Conservation (phyloP, 805 yeast species). For the Candida nemodendra region DNA sequence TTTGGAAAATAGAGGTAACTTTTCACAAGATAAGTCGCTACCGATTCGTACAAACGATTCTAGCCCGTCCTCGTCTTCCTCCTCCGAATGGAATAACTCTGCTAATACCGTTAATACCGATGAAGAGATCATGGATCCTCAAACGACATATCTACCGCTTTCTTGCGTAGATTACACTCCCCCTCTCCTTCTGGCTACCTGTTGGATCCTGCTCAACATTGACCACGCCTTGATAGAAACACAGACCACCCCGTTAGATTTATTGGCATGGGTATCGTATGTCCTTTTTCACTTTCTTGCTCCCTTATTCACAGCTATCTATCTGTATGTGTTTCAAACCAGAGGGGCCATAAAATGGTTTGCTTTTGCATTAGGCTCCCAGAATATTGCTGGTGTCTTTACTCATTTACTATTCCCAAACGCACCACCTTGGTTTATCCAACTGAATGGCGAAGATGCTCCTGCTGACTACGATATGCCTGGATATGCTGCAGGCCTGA, state of each 20-base stretch:
- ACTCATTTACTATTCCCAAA: constrained; percentile 66
- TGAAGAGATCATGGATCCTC: constrained; percentile 1
- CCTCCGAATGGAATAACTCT: constrained; percentile 1
- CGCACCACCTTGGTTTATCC: constrained; percentile 76
- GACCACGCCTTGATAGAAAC: constrained; percentile 39
- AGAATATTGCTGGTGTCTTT: constrained; percentile 56
- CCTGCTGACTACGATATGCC: constrained; percentile 58
- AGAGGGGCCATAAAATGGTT: constrained; percentile 61
- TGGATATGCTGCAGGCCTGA: constrained; percentile 71
- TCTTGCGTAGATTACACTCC: constrained; percentile 33
- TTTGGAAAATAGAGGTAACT: constrained; percentile 1
- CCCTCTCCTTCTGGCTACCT: constrained; percentile 39
- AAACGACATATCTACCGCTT: constrained; percentile 18
- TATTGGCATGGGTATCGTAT: constrained; percentile 60
- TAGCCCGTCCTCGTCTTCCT: constrained; percentile 5
- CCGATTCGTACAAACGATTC: constrained; percentile 5
- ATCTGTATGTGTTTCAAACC: constrained; percentile 63
- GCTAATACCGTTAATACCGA: not conserved
- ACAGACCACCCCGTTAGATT: constrained; percentile 46
- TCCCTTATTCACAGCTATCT: constrained; percentile 61
- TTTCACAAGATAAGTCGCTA: not conserved
- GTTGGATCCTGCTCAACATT: constrained; percentile 52
- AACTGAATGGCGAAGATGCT: constrained; percentile 56
- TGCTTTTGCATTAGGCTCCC: constrained; percentile 54
- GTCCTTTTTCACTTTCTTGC: constrained; percentile 59